Evolutionary conservation across 2,329 filamentous ascomycete species (phyloP).

Genomic region (Aspergillus eucalypticola): DNA sequence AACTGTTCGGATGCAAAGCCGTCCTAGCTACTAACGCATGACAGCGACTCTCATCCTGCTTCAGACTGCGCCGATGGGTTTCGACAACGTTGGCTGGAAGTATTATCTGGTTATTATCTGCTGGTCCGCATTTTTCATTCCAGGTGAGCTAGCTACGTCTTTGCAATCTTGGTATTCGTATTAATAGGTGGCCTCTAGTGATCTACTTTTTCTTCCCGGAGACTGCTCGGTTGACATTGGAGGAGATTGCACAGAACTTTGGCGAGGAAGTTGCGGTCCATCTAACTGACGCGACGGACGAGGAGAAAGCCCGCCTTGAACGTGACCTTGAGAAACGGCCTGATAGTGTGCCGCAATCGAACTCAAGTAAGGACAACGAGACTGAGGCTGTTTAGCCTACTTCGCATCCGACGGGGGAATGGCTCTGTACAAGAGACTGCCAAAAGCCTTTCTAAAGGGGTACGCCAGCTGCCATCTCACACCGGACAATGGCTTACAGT

Average conservation of each 20-base stretch:
- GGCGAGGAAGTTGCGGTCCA: slow-evolving; percentile 54
- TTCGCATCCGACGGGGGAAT: neutral
- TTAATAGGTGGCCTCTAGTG: slow-evolving; percentile 25
- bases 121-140: slow-evolving; percentile 47
- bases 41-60: slow-evolving; percentile 51
- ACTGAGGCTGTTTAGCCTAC: neutral
- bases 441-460: neutral
- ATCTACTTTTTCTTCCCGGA: slow-evolving; percentile 50
- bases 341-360: neutral
- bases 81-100: slow-evolving; percentile 51
- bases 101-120: slow-evolving; percentile 53
- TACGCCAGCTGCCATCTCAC: neutral
- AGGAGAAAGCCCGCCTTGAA: slow-evolving; percentile 31
- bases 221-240: slow-evolving; percentile 46
- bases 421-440: neutral
- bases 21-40: neutral
- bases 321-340: slow-evolving; percentile 6
- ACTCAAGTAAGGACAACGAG: neutral
- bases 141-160: slow-evolving; percentile 24
- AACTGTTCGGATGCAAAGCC: too few species aligned
- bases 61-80: slow-evolving; percentile 49
- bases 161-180: neutral
- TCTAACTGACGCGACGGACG: slow-evolving; percentile 47
- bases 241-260: slow-evolving; percentile 50
- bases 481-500: neutral